phyloP scores from a whole-genome alignment of 2,329 filamentous ascomycete genomes.

The Grosmannia penicillata region DNA sequence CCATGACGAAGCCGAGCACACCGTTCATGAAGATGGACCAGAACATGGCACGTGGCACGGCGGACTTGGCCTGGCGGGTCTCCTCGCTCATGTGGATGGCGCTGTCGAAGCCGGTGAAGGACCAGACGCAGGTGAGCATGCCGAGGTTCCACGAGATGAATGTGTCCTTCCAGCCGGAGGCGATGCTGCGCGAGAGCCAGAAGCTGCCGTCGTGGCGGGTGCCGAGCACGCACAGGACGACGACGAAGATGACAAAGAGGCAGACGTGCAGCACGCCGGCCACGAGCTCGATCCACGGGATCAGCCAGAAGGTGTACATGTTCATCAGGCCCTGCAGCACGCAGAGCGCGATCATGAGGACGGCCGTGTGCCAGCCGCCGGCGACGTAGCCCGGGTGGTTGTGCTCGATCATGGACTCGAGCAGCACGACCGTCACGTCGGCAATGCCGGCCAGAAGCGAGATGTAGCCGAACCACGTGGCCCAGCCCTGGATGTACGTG shows the following conservation, averaged over 20 bases:
- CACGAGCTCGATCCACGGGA: slow-evolving; percentile 23
- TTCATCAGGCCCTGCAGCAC: slow-evolving; percentile 15
- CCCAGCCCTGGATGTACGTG: slow-evolving; percentile 17
- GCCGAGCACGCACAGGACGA: slow-evolving; percentile 17
- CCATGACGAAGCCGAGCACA: slow-evolving; percentile 23
- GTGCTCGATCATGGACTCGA: slow-evolving; percentile 10
- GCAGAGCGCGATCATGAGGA: slow-evolving; percentile 22
- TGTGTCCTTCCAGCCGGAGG: slow-evolving; percentile 16
- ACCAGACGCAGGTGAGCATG: slow-evolving; percentile 18
- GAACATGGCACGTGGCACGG: slow-evolving; percentile 28
- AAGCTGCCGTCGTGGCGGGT: slow-evolving; percentile 18
- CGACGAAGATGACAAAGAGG: slow-evolving; percentile 21
- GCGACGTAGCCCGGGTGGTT: slow-evolving; percentile 4
- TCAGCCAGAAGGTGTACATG: slow-evolving; percentile 20
- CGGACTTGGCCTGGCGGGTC: slow-evolving; percentile 26
- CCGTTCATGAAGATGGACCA: slow-evolving; percentile 27
- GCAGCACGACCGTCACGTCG: slow-evolving; percentile 19
- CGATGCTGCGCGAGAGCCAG: slow-evolving; percentile 13
- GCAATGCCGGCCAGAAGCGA: slow-evolving; percentile 18
- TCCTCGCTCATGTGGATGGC: slow-evolving; percentile 32
- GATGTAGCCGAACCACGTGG: slow-evolving; percentile 26
- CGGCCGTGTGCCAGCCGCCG: slow-evolving; percentile 20
- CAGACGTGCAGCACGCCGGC: slow-evolving; percentile 17
- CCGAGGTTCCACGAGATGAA: slow-evolving; percentile 19
- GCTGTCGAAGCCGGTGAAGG: slow-evolving; percentile 26